Evolutionary conservation across 306 rosid species (phyloP), one percentile per base, ranked within the genome.

Genomic region (Rosa lucieae): DNA sequence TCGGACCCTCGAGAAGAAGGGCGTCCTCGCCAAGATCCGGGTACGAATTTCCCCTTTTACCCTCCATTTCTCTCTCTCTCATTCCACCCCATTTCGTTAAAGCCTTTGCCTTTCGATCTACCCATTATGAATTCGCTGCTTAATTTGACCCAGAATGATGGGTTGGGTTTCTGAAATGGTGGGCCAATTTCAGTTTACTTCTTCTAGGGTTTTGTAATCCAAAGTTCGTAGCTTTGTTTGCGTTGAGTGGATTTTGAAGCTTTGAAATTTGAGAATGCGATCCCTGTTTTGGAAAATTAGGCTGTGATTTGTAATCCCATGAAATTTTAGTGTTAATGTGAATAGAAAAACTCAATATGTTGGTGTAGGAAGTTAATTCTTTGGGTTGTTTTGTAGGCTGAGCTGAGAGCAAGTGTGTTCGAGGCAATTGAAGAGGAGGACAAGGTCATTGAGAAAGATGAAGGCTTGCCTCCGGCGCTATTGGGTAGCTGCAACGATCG

Each of bases 361-460:
- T 62, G 18, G 2, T 62, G 1, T 61, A 13, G 37, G 26, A 61
- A 0, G 67, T 65, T 35, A 9, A 65, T 6, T 48, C 4, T 49
- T 23, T 61, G 67, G 58, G 32, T 78, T 43, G 18, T 79, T 77
- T 69, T 71, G 49, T 79, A 96, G 99, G 99, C 99, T 79, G 99
- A 96, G 77, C 90, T 95, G 48, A 90, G 99, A 79, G 98, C 99
- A 23, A 95, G 97, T 82, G 99, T 95, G 51, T 95, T 95, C 48
- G 99, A 95, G 77, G 99, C 99, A 49, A 95, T 95, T 73, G 99
- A 95, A 90, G 99, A 95, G 82, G 99, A 95, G 81, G 99, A 95
- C 84, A 92, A 86, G 37, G 99, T 88, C 32, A 68, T 95, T 14
- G 99, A 90, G 88, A 91, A 92, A 76, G 99, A 96, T 9, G 97